Percentiles rank a stretch among this genome's conserved stretches.
phyloP scores from a whole-genome alignment of 108 stramenopile species.

The Skeletonema grethae region DNA sequence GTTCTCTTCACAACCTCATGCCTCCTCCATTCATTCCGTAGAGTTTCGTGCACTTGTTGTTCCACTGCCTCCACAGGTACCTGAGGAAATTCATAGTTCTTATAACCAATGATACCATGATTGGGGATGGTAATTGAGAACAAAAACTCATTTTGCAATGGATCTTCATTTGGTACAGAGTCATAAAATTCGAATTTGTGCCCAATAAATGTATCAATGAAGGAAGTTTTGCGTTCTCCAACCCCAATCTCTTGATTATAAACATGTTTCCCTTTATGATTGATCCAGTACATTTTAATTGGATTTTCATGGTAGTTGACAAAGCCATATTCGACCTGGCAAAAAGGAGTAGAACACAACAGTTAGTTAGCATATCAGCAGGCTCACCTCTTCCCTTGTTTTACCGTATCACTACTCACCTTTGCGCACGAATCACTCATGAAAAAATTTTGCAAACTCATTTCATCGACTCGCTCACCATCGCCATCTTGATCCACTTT shows the following conservation, averaged over 20 bases:
- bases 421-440: conserved; percentile 30
- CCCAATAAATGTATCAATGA: conserved; percentile 50
- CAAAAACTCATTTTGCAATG: conserved; percentile 28
- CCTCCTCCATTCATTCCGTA: conserved; percentile 56
- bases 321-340: conserved; percentile 56
- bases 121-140: conserved; percentile 28
- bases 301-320: conserved; percentile 58
- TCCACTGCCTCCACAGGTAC: conserved; percentile 27
- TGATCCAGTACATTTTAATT: conserved; percentile 57
- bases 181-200: conserved; percentile 68
- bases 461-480: conserved; percentile 20
- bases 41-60: conserved; percentile 30
- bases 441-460: conserved; percentile 23
- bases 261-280: conserved; percentile 11
- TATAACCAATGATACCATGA: conserved; percentile 49
- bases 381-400: conserved; percentile 22
- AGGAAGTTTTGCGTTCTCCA: conserved; percentile 57
- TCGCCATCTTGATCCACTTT: conserved; percentile 17
- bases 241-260: conserved; percentile 31
- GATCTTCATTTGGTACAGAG: conserved; percentile 25
- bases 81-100: conserved; percentile 33
- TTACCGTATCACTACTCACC: not conserved
- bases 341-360: conserved; percentile 37
- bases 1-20: conserved; percentile 60
- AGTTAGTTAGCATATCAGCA: conserved; percentile 54